These are phyloP conservation scores for Talaromyces sp. DNA, from an alignment of 2,329 filamentous ascomycete species.

Conservation along the genomic window DNA sequence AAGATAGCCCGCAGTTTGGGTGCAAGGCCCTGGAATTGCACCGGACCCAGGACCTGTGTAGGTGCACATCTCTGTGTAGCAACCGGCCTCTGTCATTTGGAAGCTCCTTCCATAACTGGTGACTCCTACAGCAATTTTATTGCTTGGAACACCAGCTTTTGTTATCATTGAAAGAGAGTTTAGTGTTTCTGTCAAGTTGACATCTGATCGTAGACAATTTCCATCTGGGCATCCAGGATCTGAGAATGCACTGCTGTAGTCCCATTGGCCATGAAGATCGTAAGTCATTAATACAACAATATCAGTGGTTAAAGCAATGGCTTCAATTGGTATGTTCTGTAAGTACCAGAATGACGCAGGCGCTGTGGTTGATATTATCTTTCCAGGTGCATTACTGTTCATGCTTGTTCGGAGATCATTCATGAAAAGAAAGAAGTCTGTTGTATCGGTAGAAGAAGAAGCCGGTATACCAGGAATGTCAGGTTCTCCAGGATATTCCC, in stretches of 20 bases:
- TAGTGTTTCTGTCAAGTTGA: conserved; percentile 41
- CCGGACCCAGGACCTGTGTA: background rate
- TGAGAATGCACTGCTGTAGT: background rate
- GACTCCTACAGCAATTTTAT: conserved; percentile 35
- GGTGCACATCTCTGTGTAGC: background rate
- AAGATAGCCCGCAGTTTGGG: conserved; percentile 39
- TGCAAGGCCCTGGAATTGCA: conserved; percentile 34
- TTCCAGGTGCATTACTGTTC: conserved; percentile 23
- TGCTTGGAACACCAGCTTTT: conserved; percentile 37
- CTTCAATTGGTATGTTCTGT: conserved; percentile 30
- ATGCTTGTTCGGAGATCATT: conserved; percentile 21
- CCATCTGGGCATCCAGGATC: conserved; percentile 26
- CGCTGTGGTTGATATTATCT: conserved; percentile 24
- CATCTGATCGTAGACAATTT: conserved; percentile 38
- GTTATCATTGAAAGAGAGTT: conserved; percentile 35
- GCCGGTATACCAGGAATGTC: conserved; percentile 36
- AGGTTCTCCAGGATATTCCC: background rate
- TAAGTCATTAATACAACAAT: conserved; percentile 41
- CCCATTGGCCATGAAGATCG: conserved; percentile 12
- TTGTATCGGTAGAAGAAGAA: conserved; percentile 31
- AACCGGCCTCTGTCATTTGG: background rate
- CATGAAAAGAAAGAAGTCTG: conserved; percentile 29
- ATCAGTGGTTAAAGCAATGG: conserved; percentile 29
- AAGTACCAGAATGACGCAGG: conserved; percentile 36
- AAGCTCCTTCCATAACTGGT: conserved; percentile 32